Evolutionary conservation across 805 yeast species (phyloP), one percentile per base, ranked within the genome.

Genomic region (Diddensiella caesifluorescens): DNA sequence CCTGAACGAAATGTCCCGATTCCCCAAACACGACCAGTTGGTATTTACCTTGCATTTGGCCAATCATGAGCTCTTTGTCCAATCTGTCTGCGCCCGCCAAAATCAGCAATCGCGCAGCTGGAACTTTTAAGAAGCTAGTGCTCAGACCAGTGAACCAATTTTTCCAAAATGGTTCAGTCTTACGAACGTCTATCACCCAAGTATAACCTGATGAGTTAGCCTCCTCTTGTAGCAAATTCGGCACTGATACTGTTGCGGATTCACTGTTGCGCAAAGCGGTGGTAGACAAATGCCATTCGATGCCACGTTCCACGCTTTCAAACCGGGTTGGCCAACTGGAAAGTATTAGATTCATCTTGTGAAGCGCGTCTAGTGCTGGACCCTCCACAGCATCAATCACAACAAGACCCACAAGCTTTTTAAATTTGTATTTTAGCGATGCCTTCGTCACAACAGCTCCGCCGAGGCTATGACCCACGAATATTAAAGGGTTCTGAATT

Each of bases 21-120:
- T 80, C 82, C 48, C 73, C 77, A 59, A 87, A 81, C 3, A 88
- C 92, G 10, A 85, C 79, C 30, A 92, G 70, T 63, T 94, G 99
- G 61, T 83, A 92, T 59, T 67, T 68, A 1, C 99, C 99, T 63
- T 89, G 97, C 98, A 92, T 92, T 62, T 94, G 98, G 0, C 97
- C 99, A 39, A 92, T 79, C 61, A 89, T 87, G 36, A 92, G 68
- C 28, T 75, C 75, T 49, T 82, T 87, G 62, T 92, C 98, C 22
- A 94, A 69, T 16, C 83, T 78, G 51, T 92, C 97, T 39, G 89
- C 83, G 2, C 95, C 95, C 0, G 97, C 94, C 12, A 94, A 63
- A 1, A 92, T 70, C 30, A 92, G 70, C 40, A 92, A 53, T 54
- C 87, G 83, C 0, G 89, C 79, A 0, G 79, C 65, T 0, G 74